phyloP scores from a whole-genome alignment of 129 eudicot genomes.

The Arctium minus region DNA sequence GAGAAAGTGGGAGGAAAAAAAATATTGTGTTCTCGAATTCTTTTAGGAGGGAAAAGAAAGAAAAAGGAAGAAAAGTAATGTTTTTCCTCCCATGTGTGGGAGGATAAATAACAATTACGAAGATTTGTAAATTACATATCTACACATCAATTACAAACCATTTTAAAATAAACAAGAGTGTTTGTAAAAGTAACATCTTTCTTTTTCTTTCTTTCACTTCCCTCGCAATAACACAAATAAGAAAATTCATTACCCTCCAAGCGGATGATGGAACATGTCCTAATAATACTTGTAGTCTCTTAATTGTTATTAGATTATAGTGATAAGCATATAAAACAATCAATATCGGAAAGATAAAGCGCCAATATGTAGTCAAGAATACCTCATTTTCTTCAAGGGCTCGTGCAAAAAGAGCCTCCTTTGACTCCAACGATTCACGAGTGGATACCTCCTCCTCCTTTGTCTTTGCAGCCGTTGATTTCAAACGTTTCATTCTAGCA shows the following conservation, averaged over 20 bases:
- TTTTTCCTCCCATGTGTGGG: background rate
- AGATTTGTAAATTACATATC: background rate
- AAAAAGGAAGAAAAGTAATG: too few relatives aligned
- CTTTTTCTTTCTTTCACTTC: background rate
- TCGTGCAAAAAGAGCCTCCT: constrained; percentile 82
- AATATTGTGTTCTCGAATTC: background rate
- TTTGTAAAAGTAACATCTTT: background rate
- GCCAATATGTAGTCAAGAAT: background rate
- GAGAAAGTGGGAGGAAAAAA: too few relatives aligned
- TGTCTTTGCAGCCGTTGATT: constrained; percentile 55
- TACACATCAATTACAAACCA: background rate
- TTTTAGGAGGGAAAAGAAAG: background rate
- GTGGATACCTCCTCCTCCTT: constrained; percentile 69
- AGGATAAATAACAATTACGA: background rate
- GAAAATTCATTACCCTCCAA: too few relatives aligned
- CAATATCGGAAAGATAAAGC: background rate
- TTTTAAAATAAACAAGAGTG: background rate
- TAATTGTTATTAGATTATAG: background rate
- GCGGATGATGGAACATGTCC: too few relatives aligned
- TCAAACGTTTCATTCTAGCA: constrained; percentile 71
- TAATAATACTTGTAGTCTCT: too few relatives aligned
- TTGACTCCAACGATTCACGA: constrained; percentile 88
- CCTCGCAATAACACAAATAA: background rate
- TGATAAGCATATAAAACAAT: background rate
- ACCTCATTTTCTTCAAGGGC: constrained; percentile 90